These are phyloP conservation scores for Linaria vulgaris DNA, from an alignment of 257 asterid genomes.

Conservation along the genomic window DNA sequence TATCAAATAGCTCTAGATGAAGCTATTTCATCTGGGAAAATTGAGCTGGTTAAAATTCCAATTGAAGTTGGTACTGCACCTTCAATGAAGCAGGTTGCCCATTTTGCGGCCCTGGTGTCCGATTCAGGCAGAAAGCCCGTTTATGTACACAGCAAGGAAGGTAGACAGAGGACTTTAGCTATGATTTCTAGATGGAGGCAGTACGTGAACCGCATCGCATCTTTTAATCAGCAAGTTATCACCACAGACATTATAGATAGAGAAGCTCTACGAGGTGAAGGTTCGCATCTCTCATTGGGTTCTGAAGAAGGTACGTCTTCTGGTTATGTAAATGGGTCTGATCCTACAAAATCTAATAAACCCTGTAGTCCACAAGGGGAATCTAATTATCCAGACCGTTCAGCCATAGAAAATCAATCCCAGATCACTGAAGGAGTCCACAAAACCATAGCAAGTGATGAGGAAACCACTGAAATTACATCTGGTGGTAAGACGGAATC, in stretches of 20 bases:
- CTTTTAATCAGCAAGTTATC: slow-evolving; percentile 37
- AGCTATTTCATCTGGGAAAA: slow-evolving; percentile 51
- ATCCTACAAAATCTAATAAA: slow-evolving; percentile 28
- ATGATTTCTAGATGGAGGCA: slow-evolving; percentile 94
- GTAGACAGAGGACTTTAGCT: slow-evolving; percentile 81
- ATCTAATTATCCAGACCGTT: slow-evolving; percentile 33
- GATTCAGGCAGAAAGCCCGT: slow-evolving; percentile 62
- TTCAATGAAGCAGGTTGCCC: slow-evolving; percentile 71
- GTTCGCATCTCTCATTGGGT: slow-evolving; percentile 27
- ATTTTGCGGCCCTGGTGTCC: slow-evolving; percentile 66
- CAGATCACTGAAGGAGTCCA: slow-evolving; percentile 28
- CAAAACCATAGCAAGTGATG: slow-evolving; percentile 24
- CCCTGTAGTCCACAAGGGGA: slow-evolving; percentile 28
- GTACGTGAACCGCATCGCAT: slow-evolving; percentile 46
- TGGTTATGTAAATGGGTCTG: slow-evolving; percentile 38
- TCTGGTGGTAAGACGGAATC: slow-evolving; percentile 37
- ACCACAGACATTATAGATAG: slow-evolving; percentile 30
- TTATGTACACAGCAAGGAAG: slow-evolving; percentile 91
- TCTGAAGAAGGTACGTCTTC: slow-evolving; percentile 32
- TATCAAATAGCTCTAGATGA: slow-evolving; percentile 53
- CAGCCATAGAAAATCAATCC: slow-evolving; percentile 29
- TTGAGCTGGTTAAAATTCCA: slow-evolving; percentile 73
- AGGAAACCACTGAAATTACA: slow-evolving; percentile 24
- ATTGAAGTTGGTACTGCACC: slow-evolving; percentile 85
- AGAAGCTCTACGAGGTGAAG: slow-evolving; percentile 39